Percentiles rank a stretch among this genome's conserved stretches.
These are phyloP conservation scores for Botrytis galanthina DNA, from an alignment of 2,329 filamentous ascomycete genomes.

Conservation along the genomic window DNA sequence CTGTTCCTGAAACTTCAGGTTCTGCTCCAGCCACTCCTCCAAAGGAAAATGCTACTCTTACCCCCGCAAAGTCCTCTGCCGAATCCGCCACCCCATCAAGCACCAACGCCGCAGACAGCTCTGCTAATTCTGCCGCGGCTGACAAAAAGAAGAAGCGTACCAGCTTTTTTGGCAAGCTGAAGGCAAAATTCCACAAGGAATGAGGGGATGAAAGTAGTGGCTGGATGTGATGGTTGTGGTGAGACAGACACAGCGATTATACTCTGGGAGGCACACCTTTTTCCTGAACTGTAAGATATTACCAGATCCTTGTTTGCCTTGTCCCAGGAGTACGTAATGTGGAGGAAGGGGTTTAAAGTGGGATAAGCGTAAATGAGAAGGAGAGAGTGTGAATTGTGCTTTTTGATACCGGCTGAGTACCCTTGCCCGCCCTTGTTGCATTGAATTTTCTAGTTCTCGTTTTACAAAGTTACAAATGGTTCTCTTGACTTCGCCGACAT, in stretches of 20 bases:
- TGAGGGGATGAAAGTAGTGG: slow-evolving; percentile 23
- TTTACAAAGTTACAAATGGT: slow-evolving; percentile 22
- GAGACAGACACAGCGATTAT: slow-evolving; percentile 12
- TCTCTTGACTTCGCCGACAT: slow-evolving; percentile 21
- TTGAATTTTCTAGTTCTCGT: slow-evolving; percentile 20
- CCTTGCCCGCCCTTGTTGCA: slow-evolving; percentile 20
- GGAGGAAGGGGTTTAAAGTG: slow-evolving; percentile 14
- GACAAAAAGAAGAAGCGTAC: slow-evolving; percentile 41
- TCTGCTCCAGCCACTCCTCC: slow-evolving; percentile 27
- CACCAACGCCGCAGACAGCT: slow-evolving; percentile 33
- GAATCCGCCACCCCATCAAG: slow-evolving; percentile 31
- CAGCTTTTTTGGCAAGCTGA: slow-evolving; percentile 46
- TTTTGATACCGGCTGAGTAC: slow-evolving; percentile 23
- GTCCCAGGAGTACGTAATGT: slow-evolving; percentile 16
- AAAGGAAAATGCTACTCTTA: slow-evolving; percentile 26
- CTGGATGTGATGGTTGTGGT: slow-evolving; percentile 5
- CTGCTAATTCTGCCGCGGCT: slow-evolving; percentile 27
- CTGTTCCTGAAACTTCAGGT: slow-evolving; percentile 25
- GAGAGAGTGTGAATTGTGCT: slow-evolving; percentile 10
- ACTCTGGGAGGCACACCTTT: slow-evolving; percentile 18
- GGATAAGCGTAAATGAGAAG: slow-evolving; percentile 13
- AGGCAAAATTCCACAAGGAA: slow-evolving; percentile 49
- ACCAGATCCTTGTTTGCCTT: slow-evolving; percentile 18
- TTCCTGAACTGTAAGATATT: slow-evolving; percentile 21
- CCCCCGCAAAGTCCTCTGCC: slow-evolving; percentile 30